Evolutionary conservation across 139 green algal genomes (phyloP), one percentile per base, ranked within the genome.

Genomic region (Ulvella scutata): DNA sequence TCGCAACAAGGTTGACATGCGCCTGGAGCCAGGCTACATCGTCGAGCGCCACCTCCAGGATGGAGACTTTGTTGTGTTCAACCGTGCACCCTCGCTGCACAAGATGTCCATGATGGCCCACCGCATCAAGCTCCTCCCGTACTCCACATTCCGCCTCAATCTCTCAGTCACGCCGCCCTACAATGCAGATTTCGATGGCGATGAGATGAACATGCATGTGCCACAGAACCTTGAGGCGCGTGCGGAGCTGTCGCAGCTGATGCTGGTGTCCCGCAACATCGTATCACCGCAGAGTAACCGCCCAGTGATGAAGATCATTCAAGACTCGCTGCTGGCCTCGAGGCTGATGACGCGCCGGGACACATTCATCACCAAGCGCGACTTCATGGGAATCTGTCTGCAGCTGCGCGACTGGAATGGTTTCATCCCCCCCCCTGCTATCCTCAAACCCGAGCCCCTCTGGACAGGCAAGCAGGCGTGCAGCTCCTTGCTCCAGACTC

Each of bases 161-260:
- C 86, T 98, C 26, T 89, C 85, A 7, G 95, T 99, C 43, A 99
- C 95, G 3, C 93, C 90, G 37, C 95, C 95, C n/a, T 99, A 99
- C 91, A 99, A 99, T 83, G 95, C 95, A 61, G 95, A 99, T 81
- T 99, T 99, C 84, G 95, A 99, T 76, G 95, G 95, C 26, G 95
- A 99, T 79, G 95, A 99, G 86, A 99, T 99, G 95, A 99, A 99
- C 91, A 98, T 99, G 95, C 95, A 99, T 84, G 87, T 99, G 36
- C 90, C 90, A 38, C 94, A 97, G 85, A 90, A 85, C 23, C 90
- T 92, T 28, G 94, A 98, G 85, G 93, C 91, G 36, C 87, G 89
- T 1, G 92, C 95, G 2, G 95, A 99, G 85, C 92, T 93, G 61
- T 79, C 82, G n/a, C 85, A 98, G 81, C 92, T 99, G 61, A 99